Evolutionary conservation across 2,329 filamentous ascomycete species (phyloP).

Genomic region (Hypoxylon sp.): DNA sequence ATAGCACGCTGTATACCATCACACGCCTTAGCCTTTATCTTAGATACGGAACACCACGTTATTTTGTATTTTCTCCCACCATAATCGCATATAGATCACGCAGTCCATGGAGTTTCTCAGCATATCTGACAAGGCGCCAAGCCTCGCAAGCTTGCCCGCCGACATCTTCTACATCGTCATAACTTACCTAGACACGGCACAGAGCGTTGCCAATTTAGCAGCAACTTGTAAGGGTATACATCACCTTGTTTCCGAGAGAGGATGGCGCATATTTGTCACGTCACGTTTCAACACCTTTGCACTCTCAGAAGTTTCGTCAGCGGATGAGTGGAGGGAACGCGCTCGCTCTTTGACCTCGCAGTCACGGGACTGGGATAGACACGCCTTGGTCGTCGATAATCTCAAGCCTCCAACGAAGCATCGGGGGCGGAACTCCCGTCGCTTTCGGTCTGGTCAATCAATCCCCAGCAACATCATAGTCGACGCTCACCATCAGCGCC

Average conservation of each 20-base stretch:
- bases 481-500: constrained; percentile 58
- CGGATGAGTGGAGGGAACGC: constrained; percentile 50
- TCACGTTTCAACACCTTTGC: constrained; percentile 59
- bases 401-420: constrained; percentile 37
- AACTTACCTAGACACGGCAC: constrained; percentile 62
- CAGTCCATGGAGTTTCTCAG: constrained; percentile 33
- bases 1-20: background rate
- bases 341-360: constrained; percentile 64
- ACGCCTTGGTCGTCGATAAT: constrained; percentile 58
- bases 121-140: constrained; percentile 44
- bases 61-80: background rate
- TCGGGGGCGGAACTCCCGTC: constrained; percentile 17
- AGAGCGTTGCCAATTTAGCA: constrained; percentile 60
- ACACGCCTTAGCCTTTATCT: background rate
- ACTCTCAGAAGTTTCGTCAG: constrained; percentile 47
- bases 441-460: constrained; percentile 48
- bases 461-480: constrained; percentile 62
- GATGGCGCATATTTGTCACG: constrained; percentile 65
- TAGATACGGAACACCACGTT: background rate
- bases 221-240: constrained; percentile 57
- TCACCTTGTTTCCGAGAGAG: constrained; percentile 56
- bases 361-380: constrained; percentile 66
- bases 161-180: constrained; percentile 66
- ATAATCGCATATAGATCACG: background rate
- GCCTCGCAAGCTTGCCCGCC: constrained; percentile 61